Evolutionary conservation across 2,329 filamentous ascomycete species (phyloP), one percentile per base, ranked within the genome.

Genomic region (Esteya vermicola): DNA sequence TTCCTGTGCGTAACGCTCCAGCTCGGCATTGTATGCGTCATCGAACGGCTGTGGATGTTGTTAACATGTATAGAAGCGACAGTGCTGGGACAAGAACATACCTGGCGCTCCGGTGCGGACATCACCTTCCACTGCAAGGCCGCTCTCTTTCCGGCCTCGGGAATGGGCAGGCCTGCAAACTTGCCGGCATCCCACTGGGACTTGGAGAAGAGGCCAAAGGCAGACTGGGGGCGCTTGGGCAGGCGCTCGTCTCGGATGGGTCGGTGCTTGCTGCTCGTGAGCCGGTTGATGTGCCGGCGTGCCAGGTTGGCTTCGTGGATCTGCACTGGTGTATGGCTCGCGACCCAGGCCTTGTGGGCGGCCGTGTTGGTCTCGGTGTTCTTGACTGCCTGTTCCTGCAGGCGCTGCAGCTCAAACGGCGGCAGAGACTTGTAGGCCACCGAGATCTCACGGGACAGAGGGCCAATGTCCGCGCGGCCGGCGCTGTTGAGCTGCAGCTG

Each of bases 261-360:
- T 16, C 38, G 4, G 19, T 18, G 40, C 33, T 46, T 52, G 50
- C 47, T 52, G 50, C 36, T 49, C 38, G 50, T 50, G 40, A 61
- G 58, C 39, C 52, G 58, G 41, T 53, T 54, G 35, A 75, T 59
- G 21, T 44, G 45, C 8, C 34, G 45, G 41, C 72, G 72, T 19
- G 68, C 66, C 3, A 44, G 46, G 57, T 71, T 74, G 45, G 71
- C 70, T 3, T 54, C 44, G 36, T 50, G 45, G 39, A 73, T 65
- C 23, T 58, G 54, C 38, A 53, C 50, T 4, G 57, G 53, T 4
- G 62, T 52, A 47, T 64, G 51, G 22, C 52, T 55, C 43, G 64
- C 56, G n/a, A 74, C 52, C 70, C 71, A 75, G 14, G 58, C 54
- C 54, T 64, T 60, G 50, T 58, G 58, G 16, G 52, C 48, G 9